Percentiles rank a stretch among this genome's conserved stretches.
Evolutionary conservation across 257 asterid genomes (phyloP).

Genomic region (Nicotiana tabacum): DNA sequence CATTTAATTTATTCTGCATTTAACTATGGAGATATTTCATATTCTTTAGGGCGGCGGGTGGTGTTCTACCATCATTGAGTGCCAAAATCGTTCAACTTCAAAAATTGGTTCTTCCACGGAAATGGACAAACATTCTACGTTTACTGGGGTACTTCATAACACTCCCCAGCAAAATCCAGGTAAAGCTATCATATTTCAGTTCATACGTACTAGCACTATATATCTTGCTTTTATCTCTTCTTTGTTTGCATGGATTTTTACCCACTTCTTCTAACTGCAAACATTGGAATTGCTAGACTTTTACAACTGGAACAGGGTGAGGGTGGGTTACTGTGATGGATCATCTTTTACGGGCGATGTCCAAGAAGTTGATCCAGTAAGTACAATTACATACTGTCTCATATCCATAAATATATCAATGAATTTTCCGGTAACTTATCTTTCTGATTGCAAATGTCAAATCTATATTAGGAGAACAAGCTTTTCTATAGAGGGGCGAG

Average conservation of each 20-base stretch:
- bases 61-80: neutral
- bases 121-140: constrained; percentile 34
- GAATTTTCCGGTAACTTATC: neutral
- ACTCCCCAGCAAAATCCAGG: constrained; percentile 57
- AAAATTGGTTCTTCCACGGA: constrained; percentile 51
- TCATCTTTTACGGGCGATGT: constrained; percentile 83
- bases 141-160: constrained; percentile 66
- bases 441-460: too few species aligned
- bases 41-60: neutral
- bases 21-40: too few species aligned
- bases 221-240: neutral
- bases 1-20: too few species aligned
- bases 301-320: constrained; percentile 69
- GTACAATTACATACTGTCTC: neutral
- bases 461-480: too few species aligned
- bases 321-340: constrained; percentile 75
- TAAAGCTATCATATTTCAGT: too few species aligned
- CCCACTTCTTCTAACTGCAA: neutral
- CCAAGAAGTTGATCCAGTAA: constrained; percentile 21
- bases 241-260: neutral
- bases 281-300: constrained; percentile 34
- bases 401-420: too few species aligned
- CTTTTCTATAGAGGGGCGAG: too few species aligned
- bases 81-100: neutral
- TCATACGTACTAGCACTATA: too few species aligned